Conservation (phyloP, 768 basidiomycete species). For the Gelatoporia subvermispora region DNA sequence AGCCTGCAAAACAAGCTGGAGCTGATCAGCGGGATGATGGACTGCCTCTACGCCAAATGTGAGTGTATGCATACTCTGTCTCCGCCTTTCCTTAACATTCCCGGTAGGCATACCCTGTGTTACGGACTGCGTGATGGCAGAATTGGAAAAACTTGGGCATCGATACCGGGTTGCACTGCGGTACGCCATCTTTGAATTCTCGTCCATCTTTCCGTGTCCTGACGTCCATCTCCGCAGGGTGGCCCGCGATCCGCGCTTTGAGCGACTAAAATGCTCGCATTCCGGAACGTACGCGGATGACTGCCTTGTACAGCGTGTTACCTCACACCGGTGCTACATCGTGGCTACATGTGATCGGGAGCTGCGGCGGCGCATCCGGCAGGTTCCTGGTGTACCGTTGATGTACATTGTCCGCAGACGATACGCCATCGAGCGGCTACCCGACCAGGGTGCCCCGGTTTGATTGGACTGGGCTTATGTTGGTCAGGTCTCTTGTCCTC, state of each 20-base stretch:
- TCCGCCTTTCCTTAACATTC: background rate
- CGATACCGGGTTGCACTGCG: constrained; percentile 91
- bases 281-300: constrained; percentile 98
- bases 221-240: constrained; percentile 48
- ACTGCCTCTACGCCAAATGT: constrained; percentile 98
- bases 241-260: constrained; percentile 95
- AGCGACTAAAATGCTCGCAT: constrained; percentile 89
- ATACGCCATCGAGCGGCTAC: constrained; percentile 93
- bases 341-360: constrained; percentile 98
- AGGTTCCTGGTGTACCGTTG: constrained; percentile 88
- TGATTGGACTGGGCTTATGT: constrained; percentile 3
- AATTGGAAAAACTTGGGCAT: constrained; percentile 95
- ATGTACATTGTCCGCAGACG: constrained; percentile 94
- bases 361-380: constrained; percentile 84
- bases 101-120: constrained; percentile 89
- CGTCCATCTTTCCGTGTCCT: background rate
- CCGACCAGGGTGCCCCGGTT: constrained; percentile 85
- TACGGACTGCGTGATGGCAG: constrained; percentile 99
- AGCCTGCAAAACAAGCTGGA: constrained; percentile 97
- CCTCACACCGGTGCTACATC: constrained; percentile 92
- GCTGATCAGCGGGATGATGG: constrained; percentile 98
- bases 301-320: constrained; percentile 94
- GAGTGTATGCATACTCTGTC: constrained; percentile 19
- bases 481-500: no score
- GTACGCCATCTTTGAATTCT: constrained; percentile 41